Base-by-base conservation (phyloP, 768 basidiomycete genomes). In the Crepidotus variabilis region DNA sequence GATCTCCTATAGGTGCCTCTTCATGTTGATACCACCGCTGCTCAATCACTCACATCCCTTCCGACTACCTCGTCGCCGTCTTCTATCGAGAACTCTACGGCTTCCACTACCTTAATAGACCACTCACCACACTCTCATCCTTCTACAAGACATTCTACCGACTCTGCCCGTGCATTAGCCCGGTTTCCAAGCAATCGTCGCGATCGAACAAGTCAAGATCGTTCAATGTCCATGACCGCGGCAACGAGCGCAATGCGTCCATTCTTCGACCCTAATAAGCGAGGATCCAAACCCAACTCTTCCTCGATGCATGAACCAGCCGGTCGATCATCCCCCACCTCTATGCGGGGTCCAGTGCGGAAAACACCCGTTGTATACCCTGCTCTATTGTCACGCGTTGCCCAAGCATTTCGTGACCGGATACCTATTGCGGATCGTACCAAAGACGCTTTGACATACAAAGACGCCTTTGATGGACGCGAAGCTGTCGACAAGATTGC, bases 401-500 rank as follows among this genome's bases (percentile, higher is more conserved):
- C 95, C 1, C 91, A 93, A 60, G 93, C 92, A 2, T 97, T 99
- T 75, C 87, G 87, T 50, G 83, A 89, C 57, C 87, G 93, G 47
- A 85, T 98, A 64, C 64, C 75, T 11, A 74, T 93, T 47, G 67
- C 82, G 9, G 95, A 98, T 72, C 82, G 89, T 52, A 72, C 89
- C 70, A 99, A 99, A 71, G 95, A 99, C 67, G 95, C 94, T 1
- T 81, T 99, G 61, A 92, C 92, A 5, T 99, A 98, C 76, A 93
- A 91, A 66, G 93, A 95, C 64, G 86, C 94, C 1, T 99, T 99
- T 64, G 95, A 98, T 68, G 97, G 97, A 3, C 87, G 95, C 22
- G 94, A 96, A 65, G 97, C 97, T 1, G 96, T 99, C 36, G 93
- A 95, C 71, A 92, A 94, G 74, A 92, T 99, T 61, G 89, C 94